Base-by-base conservation (phyloP, 805 yeast genomes). In the Cyberlindnera maclurae region DNA sequence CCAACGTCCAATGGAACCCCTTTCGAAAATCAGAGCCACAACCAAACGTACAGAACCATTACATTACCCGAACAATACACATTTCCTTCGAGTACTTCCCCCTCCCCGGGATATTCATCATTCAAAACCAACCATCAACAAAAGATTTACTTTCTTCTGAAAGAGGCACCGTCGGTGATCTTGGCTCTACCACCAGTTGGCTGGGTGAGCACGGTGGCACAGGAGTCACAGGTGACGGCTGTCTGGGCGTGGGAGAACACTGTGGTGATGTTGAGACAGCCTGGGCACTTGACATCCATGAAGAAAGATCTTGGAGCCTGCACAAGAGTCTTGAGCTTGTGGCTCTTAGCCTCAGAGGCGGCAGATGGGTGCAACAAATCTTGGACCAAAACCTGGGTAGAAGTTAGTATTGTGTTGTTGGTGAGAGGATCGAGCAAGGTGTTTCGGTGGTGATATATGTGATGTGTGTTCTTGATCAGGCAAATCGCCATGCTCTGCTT, bases 161-260 rank as follows among this genome's bases (percentile, higher is more conserved):
- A 93, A 63, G 98, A 93, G 68, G 95, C 85, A 72, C 99, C 99
- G 77, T 94, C 98, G 59, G 97, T 88, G 70, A 93, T 81, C 75
- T 83, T 88, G 66, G 97, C 97, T 81, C 93, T 93, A 79, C 99
- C 99, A 79, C 99, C 99, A 56, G 97, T 84, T 68, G 99, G 99
- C 65, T 93, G 82, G 76, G 97, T 89, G 67, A 93, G 83, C 54
- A 93, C 97, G 56, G 96, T 87, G 57, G 97, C 82, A 77, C 99
- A 93, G 41, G 95, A 80, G 66, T 94, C 97, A 80, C 99, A 93
- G 65, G 96, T 84, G 64, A 93, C 98, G 62, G 97, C 97, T 62
- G 98, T 93, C 79, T 93, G 98, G 58, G 99, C 97, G 73, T 93
- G 98, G 52, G 97, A 90, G 84, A 93, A 93, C 57, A 93, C 97